Conservation (phyloP, 768 basidiomycete genomes). For the Phanerochaete carnosa region DNA sequence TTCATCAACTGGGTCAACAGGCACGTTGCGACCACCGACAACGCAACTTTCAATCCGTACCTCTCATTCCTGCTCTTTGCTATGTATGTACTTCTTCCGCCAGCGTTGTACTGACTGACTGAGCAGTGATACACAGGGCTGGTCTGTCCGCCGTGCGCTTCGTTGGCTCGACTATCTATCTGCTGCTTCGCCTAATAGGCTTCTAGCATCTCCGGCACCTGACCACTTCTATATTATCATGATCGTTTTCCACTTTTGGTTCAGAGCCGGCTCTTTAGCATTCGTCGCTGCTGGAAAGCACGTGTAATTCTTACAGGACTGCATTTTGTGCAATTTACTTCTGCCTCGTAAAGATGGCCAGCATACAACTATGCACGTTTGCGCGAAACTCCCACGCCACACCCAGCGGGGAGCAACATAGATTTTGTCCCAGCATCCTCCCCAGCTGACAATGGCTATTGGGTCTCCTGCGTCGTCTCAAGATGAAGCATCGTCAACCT, state of each 20-base stretch:
- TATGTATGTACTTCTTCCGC: constrained; percentile 34
- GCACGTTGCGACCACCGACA: constrained; percentile 47
- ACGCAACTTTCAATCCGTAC: constrained; percentile 83
- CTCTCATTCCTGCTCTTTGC: constrained; percentile 76
- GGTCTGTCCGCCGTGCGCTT: constrained; percentile 81
- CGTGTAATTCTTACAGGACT: constrained; percentile 4
- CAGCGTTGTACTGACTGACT: background rate
- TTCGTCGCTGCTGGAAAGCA: background rate
- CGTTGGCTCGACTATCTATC: constrained; percentile 72
- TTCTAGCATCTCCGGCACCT: constrained; percentile 30
- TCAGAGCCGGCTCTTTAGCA: constrained; percentile 12
- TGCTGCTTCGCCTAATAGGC: constrained; percentile 72
- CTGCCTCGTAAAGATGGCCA: background rate
- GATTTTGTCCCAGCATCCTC: too few relatives aligned
- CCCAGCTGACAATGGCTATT: too few relatives aligned
- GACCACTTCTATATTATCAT: constrained; percentile 4
- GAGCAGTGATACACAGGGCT: constrained; percentile 42
- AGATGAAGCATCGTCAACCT: too few relatives aligned
- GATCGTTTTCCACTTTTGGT: background rate
- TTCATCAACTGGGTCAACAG: constrained; percentile 71
- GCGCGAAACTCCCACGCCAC: background rate
- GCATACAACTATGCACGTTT: background rate
- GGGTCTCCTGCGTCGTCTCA: too few relatives aligned
- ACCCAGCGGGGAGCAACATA: too few relatives aligned
- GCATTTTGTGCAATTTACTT: constrained; percentile 10